A percentile compares a stretch with the other conserved stretches of the same genome.
phyloP scores from a whole-genome alignment of 257 asterid genomes.

The Catharanthus roseus region DNA sequence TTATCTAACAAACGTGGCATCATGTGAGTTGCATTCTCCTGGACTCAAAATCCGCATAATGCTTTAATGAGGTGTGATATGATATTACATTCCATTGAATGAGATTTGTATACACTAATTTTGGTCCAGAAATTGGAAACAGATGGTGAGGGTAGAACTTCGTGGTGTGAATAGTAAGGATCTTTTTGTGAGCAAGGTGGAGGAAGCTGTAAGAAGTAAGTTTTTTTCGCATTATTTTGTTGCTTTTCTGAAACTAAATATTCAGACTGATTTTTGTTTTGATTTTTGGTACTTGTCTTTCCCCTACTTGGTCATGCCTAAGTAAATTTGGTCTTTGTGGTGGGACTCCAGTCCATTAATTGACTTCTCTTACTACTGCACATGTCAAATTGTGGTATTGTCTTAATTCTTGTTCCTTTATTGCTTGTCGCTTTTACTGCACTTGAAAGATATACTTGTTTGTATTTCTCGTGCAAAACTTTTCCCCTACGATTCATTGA shows the following conservation, averaged over 20 bases:
- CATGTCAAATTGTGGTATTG: not conserved
- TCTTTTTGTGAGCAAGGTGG: slow-evolving; percentile 57
- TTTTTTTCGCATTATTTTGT: too few species aligned
- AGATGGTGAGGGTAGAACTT: slow-evolving; percentile 76
- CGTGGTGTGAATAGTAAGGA: slow-evolving; percentile 53
- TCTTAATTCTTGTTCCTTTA: not conserved
- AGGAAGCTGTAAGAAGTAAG: slow-evolving; percentile 72
- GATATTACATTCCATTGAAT: not conserved
- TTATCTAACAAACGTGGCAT: not conserved
- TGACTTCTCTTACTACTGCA: not conserved
- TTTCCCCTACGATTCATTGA: too few species aligned
- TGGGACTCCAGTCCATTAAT: not conserved
- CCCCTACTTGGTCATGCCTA: not conserved
- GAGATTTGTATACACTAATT: not conserved
- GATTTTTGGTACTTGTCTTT: too few species aligned
- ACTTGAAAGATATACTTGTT: not conserved
- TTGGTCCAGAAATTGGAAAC: slow-evolving; percentile 15
- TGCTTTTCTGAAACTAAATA: not conserved
- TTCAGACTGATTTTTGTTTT: too few species aligned
- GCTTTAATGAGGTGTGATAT: not conserved
- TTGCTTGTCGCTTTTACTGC: not conserved
- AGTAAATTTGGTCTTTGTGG: slow-evolving; percentile 1
- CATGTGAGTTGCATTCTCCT: not conserved
- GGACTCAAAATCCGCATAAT: not conserved
- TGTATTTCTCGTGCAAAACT: not conserved